These are phyloP conservation scores for Lepiota brunneoincarnata DNA, from an alignment of 768 basidiomycete genomes.

Conservation along the genomic window DNA sequence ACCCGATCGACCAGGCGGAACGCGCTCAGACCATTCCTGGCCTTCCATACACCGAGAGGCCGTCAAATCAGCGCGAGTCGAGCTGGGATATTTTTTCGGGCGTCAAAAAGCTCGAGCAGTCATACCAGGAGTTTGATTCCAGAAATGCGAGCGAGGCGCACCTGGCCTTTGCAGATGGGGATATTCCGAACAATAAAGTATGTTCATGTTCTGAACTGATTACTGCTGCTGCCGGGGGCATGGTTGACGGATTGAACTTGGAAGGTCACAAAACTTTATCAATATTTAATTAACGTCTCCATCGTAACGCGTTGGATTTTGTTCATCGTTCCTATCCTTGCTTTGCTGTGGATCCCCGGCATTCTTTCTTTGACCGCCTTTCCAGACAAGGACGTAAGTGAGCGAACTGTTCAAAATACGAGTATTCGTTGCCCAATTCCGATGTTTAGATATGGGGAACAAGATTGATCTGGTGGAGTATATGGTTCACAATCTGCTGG, in stretches of 20 bases:
- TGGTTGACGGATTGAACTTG: background rate
- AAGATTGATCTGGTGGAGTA: conserved; percentile 73
- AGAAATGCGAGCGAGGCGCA: conserved; percentile 49
- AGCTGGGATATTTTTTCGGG: conserved; percentile 54
- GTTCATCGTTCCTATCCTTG: conserved; percentile 74
- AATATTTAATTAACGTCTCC: conserved; percentile 72
- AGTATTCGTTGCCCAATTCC: background rate
- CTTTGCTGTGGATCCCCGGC: conserved; percentile 68
- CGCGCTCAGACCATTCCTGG: conserved; percentile 8
- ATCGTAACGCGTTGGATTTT: conserved; percentile 79
- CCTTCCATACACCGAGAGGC: background rate
- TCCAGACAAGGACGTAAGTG: conserved; percentile 48
- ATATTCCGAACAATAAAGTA: conserved; percentile 56
- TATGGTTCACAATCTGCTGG: conserved; percentile 84
- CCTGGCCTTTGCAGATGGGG: conserved; percentile 58
- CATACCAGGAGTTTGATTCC: conserved; percentile 58
- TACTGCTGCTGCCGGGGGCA: background rate
- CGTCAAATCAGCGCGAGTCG: conserved; percentile 21
- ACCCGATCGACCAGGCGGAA: conserved; percentile 7
- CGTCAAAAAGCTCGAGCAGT: conserved; percentile 49
- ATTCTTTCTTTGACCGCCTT: conserved; percentile 58
- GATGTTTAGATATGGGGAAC: conserved; percentile 54
- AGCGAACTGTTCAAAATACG: background rate
- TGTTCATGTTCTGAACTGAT: conserved; percentile 11
- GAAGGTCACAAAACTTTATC: conserved; percentile 62